A percentile compares a stretch with the other conserved stretches of the same genome.
Conservation (phyloP, 2,329 filamentous ascomycete genomes). For the Colletotrichum truncatum region DNA sequence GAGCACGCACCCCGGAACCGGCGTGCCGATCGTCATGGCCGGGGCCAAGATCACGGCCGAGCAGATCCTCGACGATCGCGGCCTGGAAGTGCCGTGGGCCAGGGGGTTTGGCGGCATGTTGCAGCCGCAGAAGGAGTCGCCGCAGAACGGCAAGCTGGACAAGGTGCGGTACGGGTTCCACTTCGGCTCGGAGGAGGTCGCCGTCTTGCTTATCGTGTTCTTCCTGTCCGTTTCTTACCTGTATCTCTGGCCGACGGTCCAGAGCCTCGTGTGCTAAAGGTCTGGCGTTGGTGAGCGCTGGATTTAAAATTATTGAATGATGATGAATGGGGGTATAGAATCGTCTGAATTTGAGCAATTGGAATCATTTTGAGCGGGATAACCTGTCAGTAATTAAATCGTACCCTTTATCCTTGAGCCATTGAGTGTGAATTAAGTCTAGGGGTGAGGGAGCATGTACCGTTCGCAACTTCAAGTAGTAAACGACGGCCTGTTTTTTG, state of each 20-base stretch:
- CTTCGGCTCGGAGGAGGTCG: slow-evolving; percentile 31
- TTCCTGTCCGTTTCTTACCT: not conserved
- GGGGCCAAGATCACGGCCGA: slow-evolving; percentile 69
- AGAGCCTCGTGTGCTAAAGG: not conserved
- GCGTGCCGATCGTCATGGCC: slow-evolving; percentile 77
- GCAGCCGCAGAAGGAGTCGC: slow-evolving; percentile 11
- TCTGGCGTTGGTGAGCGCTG: not conserved
- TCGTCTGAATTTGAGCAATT: no score
- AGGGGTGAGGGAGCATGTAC: no score
- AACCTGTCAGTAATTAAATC: no score
- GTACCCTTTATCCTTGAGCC: no score
- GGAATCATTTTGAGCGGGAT: not conserved
- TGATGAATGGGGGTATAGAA: no score
- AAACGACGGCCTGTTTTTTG: no score
- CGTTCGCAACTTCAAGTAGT: no score
- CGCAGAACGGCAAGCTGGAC: slow-evolving; percentile 15
- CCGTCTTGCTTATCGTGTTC: not conserved
- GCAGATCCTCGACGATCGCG: slow-evolving; percentile 49
- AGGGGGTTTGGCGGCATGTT: slow-evolving; percentile 14
- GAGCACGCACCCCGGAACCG: slow-evolving; percentile 79
- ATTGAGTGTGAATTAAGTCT: no score
- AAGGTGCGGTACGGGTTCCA: slow-evolving; percentile 22
- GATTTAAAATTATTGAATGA: not conserved
- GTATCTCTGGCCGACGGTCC: not conserved
- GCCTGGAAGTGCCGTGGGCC: slow-evolving; percentile 41